phyloP scores from a whole-genome alignment of 1,139 yeast genomes.

The Geotrichum klebahnii region DNA sequence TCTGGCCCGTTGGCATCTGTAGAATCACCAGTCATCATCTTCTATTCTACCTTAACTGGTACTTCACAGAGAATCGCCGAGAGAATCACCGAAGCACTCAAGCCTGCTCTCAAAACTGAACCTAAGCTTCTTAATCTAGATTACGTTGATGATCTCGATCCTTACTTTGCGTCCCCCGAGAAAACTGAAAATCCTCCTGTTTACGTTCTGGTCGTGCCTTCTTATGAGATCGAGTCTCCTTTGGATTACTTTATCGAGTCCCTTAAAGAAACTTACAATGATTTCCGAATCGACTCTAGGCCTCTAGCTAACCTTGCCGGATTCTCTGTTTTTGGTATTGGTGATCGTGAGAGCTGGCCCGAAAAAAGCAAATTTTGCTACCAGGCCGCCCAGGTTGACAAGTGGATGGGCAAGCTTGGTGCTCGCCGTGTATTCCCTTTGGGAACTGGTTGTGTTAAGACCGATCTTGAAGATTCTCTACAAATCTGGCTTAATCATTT shows the following conservation, averaged over 20 bases:
- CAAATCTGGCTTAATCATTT: conserved; percentile 65
- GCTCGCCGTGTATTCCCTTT: conserved; percentile 78
- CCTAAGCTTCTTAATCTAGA: conserved; percentile 67
- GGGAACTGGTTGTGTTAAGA: conserved; percentile 81
- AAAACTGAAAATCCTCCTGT: conserved; percentile 43
- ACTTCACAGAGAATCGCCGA: conserved; percentile 67
- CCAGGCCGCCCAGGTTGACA: conserved; percentile 74
- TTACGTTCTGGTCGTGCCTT: conserved; percentile 78
- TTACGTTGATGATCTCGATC: conserved; percentile 80
- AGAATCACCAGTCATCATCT: conserved; percentile 48
- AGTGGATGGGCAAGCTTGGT: conserved; percentile 75
- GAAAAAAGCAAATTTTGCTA: conserved; percentile 68
- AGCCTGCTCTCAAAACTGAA: conserved; percentile 40
- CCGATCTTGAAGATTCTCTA: conserved; percentile 58
- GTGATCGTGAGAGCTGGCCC: conserved; percentile 86
- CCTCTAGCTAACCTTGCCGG: conserved; percentile 67
- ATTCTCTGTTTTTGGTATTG: conserved; percentile 80
- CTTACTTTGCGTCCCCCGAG: conserved; percentile 62
- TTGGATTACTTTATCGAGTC: conserved; percentile 82
- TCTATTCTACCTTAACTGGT: conserved; percentile 84
- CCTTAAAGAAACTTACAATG: conserved; percentile 73
- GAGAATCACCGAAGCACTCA: conserved; percentile 32
- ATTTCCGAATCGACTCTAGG: conserved; percentile 77
- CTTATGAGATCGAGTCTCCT: conserved; percentile 90
- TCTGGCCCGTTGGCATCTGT: conserved; percentile 31